Conservation (phyloP, 1,284 basidiomycete species). For the Sanghuangporus sanghuang region DNA sequence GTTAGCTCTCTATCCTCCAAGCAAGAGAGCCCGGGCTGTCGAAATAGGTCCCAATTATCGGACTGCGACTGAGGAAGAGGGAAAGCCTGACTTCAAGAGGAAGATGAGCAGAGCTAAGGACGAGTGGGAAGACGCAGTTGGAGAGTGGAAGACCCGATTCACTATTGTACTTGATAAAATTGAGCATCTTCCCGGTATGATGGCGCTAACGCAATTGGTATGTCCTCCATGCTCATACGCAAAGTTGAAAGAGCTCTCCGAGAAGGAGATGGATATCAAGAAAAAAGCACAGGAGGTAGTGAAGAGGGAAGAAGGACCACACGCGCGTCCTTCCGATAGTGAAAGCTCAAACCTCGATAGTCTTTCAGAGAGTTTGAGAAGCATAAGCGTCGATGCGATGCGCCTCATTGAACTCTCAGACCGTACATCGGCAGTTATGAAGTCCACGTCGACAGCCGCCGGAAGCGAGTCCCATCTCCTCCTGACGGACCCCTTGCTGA, state of each 20-base stretch:
- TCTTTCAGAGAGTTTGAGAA: not conserved
- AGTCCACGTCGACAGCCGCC: slow-evolving; percentile 42
- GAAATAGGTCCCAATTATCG: slow-evolving; percentile 37
- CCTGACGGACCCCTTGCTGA: slow-evolving; percentile 53
- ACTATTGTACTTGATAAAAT: slow-evolving; percentile 88
- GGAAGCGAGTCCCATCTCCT: slow-evolving; percentile 39
- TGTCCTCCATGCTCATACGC: slow-evolving; percentile 33
- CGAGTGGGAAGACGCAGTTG: slow-evolving; percentile 23
- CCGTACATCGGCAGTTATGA: slow-evolving; percentile 66
- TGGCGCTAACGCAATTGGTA: slow-evolving; percentile 64
- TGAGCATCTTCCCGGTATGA: slow-evolving; percentile 78
- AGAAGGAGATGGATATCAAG: not conserved
- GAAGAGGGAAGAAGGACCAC: not conserved
- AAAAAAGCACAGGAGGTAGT: not conserved
- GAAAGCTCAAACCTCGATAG: not conserved
- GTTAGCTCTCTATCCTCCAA: slow-evolving; percentile 69
- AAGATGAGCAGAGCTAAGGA: not conserved
- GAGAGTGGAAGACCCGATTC: slow-evolving; percentile 48
- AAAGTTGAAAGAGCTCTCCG: not conserved
- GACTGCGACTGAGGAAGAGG: slow-evolving; percentile 25
- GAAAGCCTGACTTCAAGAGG: not conserved
- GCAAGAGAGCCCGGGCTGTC: slow-evolving; percentile 34
- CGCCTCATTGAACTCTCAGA: slow-evolving; percentile 67
- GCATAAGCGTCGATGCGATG: slow-evolving; percentile 38
- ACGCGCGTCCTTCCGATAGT: not conserved